A percentile compares a stretch with the other conserved stretches of the same genome.
phyloP scores from a whole-genome alignment of 2,329 filamentous ascomycete genomes.

The Trichoderma sp. region DNA sequence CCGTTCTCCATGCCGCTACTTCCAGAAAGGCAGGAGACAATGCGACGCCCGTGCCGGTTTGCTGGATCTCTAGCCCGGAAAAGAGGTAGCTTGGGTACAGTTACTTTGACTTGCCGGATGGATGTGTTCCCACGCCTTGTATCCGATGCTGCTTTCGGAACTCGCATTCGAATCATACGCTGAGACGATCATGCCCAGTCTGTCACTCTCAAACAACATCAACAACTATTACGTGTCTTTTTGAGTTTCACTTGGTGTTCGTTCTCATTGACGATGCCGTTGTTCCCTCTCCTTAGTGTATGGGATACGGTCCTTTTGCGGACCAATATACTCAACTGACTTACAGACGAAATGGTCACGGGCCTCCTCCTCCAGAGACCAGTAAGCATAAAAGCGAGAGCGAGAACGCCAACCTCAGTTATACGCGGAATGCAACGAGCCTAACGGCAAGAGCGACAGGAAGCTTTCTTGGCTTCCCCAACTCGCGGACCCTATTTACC shows the following conservation, averaged over 20 bases:
- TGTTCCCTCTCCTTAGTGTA: background rate
- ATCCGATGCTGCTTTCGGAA: background rate
- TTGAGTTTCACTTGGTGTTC: background rate
- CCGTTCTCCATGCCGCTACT: background rate
- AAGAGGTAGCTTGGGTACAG: background rate
- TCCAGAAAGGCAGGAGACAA: background rate
- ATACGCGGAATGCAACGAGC: background rate
- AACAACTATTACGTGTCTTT: background rate
- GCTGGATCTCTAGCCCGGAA: background rate
- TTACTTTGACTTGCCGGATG: background rate
- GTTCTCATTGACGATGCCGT: background rate
- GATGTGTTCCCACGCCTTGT: background rate
- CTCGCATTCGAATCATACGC: background rate
- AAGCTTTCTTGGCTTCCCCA: background rate
- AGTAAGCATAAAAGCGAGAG: background rate
- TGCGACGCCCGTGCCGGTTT: background rate
- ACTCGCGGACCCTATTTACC: background rate
- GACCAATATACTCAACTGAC: background rate
- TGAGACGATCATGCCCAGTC: background rate
- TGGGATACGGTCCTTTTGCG: conserved; percentile 8
- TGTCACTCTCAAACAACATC: background rate
- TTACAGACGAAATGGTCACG: background rate
- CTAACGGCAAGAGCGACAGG: background rate
- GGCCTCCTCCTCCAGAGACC: background rate
- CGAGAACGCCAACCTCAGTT: background rate